Percentiles rank a stretch among this genome's conserved stretches.
These are phyloP conservation scores for Bothriochloa decipiens DNA, from an alignment of 176 grass and related monocot genomes.

Conservation along the genomic window DNA sequence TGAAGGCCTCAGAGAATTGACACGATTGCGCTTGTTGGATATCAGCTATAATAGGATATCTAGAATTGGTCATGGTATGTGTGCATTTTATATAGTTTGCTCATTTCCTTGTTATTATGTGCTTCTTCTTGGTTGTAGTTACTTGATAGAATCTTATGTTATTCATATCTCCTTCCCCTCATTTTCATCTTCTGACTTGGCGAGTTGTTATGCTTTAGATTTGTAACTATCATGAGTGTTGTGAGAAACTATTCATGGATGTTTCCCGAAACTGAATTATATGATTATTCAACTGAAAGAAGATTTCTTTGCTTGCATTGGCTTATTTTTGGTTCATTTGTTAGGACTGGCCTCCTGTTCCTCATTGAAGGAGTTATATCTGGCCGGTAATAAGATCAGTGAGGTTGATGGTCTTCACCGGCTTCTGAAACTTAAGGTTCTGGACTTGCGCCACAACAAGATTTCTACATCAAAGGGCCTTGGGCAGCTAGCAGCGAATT, in stretches of 20 bases:
- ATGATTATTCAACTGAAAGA: not conserved
- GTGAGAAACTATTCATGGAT: not conserved
- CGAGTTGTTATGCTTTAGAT: not conserved
- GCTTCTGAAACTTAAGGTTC: slow-evolving; percentile 80
- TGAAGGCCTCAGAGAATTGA: slow-evolving; percentile 93
- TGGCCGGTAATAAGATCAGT: slow-evolving; percentile 92
- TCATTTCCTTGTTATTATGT: not conserved
- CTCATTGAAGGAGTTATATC: slow-evolving; percentile 85
- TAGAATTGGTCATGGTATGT: slow-evolving; percentile 90
- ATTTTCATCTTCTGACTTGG: slow-evolving; percentile 7
- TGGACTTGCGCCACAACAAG: slow-evolving; percentile 80
- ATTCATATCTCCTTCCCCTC: not conserved
- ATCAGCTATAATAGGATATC: slow-evolving; percentile 88
- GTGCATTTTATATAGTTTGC: slow-evolving; percentile 34
- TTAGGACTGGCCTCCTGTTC: slow-evolving; percentile 90
- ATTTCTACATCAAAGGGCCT: slow-evolving; percentile 85
- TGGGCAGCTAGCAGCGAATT: slow-evolving; percentile 78
- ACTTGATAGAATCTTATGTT: not conserved
- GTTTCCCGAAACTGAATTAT: not conserved
- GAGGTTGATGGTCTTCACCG: slow-evolving; percentile 94
- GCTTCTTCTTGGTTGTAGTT: not conserved
- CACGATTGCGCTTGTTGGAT: slow-evolving; percentile 78
- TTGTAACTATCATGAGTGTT: not conserved
- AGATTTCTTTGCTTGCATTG: not conserved
- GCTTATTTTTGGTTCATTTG: not conserved